Percentiles rank a stretch among this genome's conserved stretches.
Evolutionary conservation across 306 rosid species (phyloP).

Genomic region (Acacia acuminata): DNA sequence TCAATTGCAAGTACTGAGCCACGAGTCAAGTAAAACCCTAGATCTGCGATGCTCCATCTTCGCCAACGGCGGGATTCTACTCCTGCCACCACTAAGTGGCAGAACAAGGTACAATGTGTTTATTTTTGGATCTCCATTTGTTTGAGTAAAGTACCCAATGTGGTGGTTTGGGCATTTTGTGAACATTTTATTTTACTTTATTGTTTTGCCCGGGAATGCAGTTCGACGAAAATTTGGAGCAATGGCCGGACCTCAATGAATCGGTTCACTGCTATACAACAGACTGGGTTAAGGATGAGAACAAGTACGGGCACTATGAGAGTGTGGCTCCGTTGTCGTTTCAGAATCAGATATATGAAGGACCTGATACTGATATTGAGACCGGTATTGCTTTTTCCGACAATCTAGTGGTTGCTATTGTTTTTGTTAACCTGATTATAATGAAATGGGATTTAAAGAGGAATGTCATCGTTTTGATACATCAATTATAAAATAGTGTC

Average conservation of each 20-base stretch:
- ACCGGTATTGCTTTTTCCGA: constrained; percentile 58
- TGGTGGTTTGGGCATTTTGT: background rate
- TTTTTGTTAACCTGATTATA: background rate
- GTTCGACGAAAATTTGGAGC: constrained; percentile 97
- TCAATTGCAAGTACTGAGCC: constrained; percentile 11
- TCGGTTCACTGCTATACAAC: constrained; percentile 94
- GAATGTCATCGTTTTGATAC: background rate
- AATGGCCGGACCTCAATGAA: constrained; percentile 96
- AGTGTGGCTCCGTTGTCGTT: constrained; percentile 66
- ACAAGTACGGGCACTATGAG: constrained; percentile 91
- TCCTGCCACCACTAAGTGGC: constrained; percentile 86
- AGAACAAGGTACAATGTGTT: constrained; percentile 67
- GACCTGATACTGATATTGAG: constrained; percentile 96
- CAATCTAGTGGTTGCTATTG: background rate
- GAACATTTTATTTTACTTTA: background rate
- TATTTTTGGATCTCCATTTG: constrained; percentile 1
- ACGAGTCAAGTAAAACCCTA: constrained; percentile 54
- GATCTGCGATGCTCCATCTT: constrained; percentile 92
- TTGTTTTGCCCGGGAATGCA: constrained; percentile 24
- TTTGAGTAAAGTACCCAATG: background rate
- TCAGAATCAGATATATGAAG: constrained; percentile 90
- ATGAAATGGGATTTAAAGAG: background rate
- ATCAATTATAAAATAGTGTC: background rate
- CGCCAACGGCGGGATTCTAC: constrained; percentile 95
- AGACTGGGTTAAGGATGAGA: constrained; percentile 95